Percentiles rank a stretch among this genome's conserved stretches.
phyloP scores from a whole-genome alignment of 2,329 filamentous ascomycete genomes.

The Xylariaceae sp. region DNA sequence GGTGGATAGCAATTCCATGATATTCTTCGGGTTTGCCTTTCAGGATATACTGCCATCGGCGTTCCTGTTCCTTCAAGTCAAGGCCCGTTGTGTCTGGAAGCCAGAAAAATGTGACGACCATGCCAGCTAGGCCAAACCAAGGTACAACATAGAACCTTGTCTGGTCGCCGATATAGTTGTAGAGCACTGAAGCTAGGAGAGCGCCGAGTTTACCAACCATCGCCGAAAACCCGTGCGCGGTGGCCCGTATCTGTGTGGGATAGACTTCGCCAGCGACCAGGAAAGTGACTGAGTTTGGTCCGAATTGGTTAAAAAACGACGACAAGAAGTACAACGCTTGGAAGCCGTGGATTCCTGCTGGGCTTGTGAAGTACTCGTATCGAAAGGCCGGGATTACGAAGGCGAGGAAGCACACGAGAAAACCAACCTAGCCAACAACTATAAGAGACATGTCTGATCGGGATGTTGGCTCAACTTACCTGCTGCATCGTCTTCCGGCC shows the following conservation, averaged over 20 bases:
- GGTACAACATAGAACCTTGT: constrained; percentile 91
- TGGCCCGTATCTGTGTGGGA: constrained; percentile 90
- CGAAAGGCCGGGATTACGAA: constrained; percentile 92
- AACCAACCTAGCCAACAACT: constrained; percentile 62
- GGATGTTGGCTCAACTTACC: constrained; percentile 2
- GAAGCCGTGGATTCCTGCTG: constrained; percentile 80
- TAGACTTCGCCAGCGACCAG: constrained; percentile 95
- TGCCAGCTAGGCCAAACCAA: constrained; percentile 87
- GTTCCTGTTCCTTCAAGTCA: constrained; percentile 96
- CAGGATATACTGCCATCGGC: constrained; percentile 87
- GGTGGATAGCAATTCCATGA: constrained; percentile 91
- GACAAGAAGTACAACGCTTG: constrained; percentile 98
- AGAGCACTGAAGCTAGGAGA: constrained; percentile 83
- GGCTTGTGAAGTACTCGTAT: constrained; percentile 79
- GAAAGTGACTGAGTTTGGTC: constrained; percentile 96
- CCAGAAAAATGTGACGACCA: constrained; percentile 82
- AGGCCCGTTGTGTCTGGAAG: constrained; percentile 97
- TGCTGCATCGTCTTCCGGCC: constrained; percentile 97
- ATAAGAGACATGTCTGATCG: not conserved
- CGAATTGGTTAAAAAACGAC: constrained; percentile 99
- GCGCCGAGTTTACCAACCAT: constrained; percentile 89
- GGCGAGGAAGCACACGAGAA: constrained; percentile 90
- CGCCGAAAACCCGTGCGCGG: constrained; percentile 93
- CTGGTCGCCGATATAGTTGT: constrained; percentile 89
- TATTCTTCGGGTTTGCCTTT: constrained; percentile 80